Conservation (phyloP, 1,284 basidiomycete genomes). For the Marasmius oreades region DNA sequence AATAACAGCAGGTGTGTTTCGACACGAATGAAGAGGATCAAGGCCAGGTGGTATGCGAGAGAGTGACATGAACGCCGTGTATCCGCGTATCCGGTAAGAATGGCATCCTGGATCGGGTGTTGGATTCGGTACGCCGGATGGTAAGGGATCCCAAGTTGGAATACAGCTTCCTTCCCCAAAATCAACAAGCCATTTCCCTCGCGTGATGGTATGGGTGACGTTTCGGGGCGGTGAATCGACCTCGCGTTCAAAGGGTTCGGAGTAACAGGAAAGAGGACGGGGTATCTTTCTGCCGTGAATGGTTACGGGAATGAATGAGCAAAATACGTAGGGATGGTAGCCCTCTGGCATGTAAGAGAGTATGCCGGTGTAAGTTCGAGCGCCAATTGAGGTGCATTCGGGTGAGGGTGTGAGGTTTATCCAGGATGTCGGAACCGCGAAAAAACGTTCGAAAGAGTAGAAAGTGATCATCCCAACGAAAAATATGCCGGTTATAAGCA, state of each 20-base stretch:
- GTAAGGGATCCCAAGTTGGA: background rate
- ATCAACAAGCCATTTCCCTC: slow-evolving; percentile 22
- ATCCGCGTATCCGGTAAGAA: background rate
- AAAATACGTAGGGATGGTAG: background rate
- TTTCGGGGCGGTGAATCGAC: background rate
- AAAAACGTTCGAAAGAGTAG: too few relatives aligned
- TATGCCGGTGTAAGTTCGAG: background rate
- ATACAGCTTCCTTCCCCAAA: slow-evolving; percentile 18
- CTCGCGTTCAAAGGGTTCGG: slow-evolving; percentile 8
- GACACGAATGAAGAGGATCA: background rate
- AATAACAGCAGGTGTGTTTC: background rate
- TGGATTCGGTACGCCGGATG: background rate
- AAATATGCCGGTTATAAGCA: too few relatives aligned
- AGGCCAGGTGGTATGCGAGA: background rate
- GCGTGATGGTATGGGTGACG: background rate
- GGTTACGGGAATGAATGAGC: background rate
- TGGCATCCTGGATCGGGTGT: background rate
- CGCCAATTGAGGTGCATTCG: background rate
- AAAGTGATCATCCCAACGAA: too few relatives aligned
- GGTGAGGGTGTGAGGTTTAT: background rate
- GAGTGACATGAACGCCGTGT: background rate
- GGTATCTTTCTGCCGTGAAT: background rate
- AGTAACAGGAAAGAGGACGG: background rate
- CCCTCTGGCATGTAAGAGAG: background rate
- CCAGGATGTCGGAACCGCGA: background rate